Percentiles rank a stretch among this genome's conserved stretches.
Conservation (phyloP, 2,329 filamentous ascomycete genomes). For the Raffaelea arxii region DNA sequence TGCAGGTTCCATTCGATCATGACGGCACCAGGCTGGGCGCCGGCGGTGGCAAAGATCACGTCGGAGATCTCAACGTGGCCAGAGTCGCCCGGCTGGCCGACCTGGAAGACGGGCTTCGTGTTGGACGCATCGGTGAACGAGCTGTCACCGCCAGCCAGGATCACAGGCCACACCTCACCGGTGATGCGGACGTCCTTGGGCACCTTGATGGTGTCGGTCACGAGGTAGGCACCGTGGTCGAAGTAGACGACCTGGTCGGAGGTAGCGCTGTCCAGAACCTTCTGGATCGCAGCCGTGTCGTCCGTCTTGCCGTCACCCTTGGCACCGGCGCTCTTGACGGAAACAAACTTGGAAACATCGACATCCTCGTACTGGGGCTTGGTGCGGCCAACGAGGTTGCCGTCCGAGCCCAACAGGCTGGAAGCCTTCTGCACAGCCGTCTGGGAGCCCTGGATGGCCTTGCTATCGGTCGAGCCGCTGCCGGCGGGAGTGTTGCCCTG, state of each 20-base stretch:
- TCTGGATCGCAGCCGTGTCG: conserved; percentile 78
- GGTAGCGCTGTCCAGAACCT: conserved; percentile 58
- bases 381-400: conserved; percentile 69
- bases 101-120: conserved; percentile 75
- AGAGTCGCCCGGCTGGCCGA: conserved; percentile 66
- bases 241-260: conserved; percentile 62
- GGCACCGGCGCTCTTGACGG: conserved; percentile 72
- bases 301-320: conserved; percentile 82
- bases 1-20: conserved; percentile 87
- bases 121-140: conserved; percentile 66
- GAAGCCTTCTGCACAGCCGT: conserved; percentile 52
- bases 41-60: conserved; percentile 74
- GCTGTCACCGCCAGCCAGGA: conserved; percentile 66
- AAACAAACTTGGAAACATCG: conserved; percentile 62
- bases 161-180: conserved; percentile 83
- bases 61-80: conserved; percentile 84
- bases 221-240: conserved; percentile 63
- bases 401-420: conserved; percentile 51
- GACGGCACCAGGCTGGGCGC: conserved; percentile 76
- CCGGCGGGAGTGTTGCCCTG: conserved; percentile 63
- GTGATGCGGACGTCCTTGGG: conserved; percentile 78
- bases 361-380: conserved; percentile 80
- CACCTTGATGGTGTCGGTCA: conserved; percentile 60
- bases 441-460: conserved; percentile 50
- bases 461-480: conserved; percentile 31